Percentiles rank a stretch among this genome's conserved stretches.
Conservation (phyloP, 306 rosid genomes). For the Gastrolobium bilobum region DNA sequence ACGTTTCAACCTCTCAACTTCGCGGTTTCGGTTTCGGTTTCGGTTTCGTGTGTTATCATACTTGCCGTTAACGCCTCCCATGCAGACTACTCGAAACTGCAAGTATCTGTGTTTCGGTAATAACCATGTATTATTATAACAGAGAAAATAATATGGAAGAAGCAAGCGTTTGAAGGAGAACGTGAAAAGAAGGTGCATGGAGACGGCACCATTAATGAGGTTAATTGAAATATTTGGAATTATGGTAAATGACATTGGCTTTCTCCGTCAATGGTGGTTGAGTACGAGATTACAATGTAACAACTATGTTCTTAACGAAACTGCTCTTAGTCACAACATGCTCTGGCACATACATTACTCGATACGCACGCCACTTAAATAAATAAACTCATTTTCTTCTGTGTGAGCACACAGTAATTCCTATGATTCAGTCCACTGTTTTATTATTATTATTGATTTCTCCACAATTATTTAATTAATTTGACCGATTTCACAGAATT, state of each 20-base stretch:
- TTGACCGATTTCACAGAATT: too few species aligned
- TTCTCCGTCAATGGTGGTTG: not conserved
- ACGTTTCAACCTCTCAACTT: slow-evolving; percentile 37
- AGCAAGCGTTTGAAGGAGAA: not conserved
- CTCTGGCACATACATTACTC: too few species aligned
- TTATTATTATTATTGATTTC: too few species aligned
- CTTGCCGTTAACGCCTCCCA: slow-evolving; percentile 76
- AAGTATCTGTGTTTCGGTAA: slow-evolving; percentile 45
- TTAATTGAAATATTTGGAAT: not conserved
- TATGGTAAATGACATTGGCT: not conserved
- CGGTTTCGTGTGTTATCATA: not conserved
- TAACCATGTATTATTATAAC: slow-evolving; percentile 16
- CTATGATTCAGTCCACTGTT: too few species aligned
- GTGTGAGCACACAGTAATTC: too few species aligned
- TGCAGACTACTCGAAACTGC: not conserved
- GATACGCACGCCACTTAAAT: too few species aligned
- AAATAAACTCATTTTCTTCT: too few species aligned
- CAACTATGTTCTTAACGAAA: too few species aligned
- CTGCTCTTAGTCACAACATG: too few species aligned
- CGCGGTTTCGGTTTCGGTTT: not conserved
- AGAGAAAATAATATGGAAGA: slow-evolving; percentile 14
- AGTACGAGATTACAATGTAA: not conserved
- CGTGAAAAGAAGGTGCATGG: not conserved
- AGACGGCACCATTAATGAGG: slow-evolving; percentile 3
- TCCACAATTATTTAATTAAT: too few species aligned